Evolutionary conservation across 2,329 filamentous ascomycete genomes (phyloP), one percentile per base, ranked within the genome.

Genomic region (Capronia epimyces): DNA sequence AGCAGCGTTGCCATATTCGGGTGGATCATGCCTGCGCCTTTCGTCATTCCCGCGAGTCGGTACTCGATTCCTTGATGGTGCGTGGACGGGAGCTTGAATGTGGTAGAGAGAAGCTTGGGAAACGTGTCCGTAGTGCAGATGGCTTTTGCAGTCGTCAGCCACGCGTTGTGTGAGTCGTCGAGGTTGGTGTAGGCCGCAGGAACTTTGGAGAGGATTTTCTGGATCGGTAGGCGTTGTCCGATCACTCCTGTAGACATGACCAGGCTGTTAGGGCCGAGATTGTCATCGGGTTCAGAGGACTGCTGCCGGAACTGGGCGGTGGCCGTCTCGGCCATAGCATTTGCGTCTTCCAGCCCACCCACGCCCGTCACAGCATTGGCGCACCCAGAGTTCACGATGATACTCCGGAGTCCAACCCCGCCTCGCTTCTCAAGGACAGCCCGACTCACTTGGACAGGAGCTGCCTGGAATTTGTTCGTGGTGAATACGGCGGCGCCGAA

Each of bases 171-270:
- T 6, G 84, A 80, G 40, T 77, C 77, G 44, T 86, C 86, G 20
- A 95, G 78, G 52, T 79, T 80, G 53, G 77, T 73, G 65, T 88
- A 81, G 3, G 87, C 89, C 7, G 80, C 77, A 2, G 91, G 89
- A 49, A 98, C 88, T 52, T 86, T 85, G 65, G 81, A 75, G 42
- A 91, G 72, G 65, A 98, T 98, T 70, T 94, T 96, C 59, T 86
- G 76, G 63, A 97, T 95, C 8, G 93, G 93, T 20, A 98, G 78
- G 56, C 87, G 83, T 71, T 97, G 91, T 7, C 93, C 93, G 66
- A 98, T 98, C 39, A 98, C 93, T 48, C 93, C 93, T 1, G 93
- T 98, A 67, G 89, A 96, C 93, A 98, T 97, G 55, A 97, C 91
- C 42, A 98, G 76, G n/a, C 88, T 93, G 59, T 76, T 77, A 31